These are phyloP conservation scores for Schizothecium vesticola DNA, from an alignment of 495 filamentous ascomycete genomes.

Conservation along the genomic window DNA sequence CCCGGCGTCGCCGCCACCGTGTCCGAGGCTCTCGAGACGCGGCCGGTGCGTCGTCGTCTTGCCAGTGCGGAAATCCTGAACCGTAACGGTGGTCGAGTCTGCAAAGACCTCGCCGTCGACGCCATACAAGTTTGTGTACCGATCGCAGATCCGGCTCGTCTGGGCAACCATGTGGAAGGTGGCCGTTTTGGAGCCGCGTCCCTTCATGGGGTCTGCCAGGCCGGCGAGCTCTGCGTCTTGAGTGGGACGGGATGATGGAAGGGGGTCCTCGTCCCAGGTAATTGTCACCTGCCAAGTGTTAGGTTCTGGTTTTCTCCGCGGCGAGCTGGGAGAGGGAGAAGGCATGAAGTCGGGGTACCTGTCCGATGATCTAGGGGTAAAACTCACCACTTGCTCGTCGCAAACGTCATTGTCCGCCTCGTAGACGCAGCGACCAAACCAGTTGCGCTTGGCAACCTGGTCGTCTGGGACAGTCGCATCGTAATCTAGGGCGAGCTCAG, in stretches of 20 bases:
- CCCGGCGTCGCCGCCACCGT: conserved; percentile 87
- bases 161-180: conserved; percentile 91
- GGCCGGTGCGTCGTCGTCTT: conserved; percentile 49
- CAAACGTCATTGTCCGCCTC: conserved; percentile 87
- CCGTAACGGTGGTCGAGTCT: conserved; percentile 59
- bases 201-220: conserved; percentile 20
- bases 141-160: conserved; percentile 78
- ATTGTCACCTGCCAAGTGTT: conserved; percentile 37
- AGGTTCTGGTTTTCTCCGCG: not conserved
- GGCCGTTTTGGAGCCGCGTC: conserved; percentile 72
- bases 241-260: conserved; percentile 9
- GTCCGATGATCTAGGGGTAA: not conserved
- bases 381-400: conserved; percentile 82
- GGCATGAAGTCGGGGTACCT: not conserved
- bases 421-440: conserved; percentile 93
- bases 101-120: conserved; percentile 80
- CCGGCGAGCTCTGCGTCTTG: not conserved
- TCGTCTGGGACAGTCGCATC: conserved; percentile 40
- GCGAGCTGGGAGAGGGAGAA: not conserved
- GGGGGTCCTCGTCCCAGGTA: conserved; percentile 67
- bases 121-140: conserved; percentile 79
- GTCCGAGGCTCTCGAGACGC: conserved; percentile 49
- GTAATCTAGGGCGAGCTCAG: conserved; percentile 65
- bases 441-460: conserved; percentile 58
- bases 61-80: conserved; percentile 59